Conservation (phyloP, 2,329 filamentous ascomycete genomes). For the Xylaria sp. region DNA sequence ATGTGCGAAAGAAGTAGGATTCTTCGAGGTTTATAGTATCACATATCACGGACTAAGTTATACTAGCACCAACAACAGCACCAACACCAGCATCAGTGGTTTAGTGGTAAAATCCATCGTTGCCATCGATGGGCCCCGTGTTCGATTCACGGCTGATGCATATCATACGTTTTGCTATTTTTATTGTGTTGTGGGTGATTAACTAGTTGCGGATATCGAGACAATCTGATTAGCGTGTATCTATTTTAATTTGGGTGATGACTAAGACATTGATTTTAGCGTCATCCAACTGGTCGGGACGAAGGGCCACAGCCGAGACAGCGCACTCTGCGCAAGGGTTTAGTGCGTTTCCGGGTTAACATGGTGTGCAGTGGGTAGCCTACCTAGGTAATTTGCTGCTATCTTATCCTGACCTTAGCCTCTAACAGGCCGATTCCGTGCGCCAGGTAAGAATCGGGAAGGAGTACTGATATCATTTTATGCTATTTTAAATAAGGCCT, state of each 20-base stretch:
- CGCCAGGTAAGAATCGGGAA: neutral
- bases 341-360: neutral
- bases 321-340: no score
- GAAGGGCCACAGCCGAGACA: no score
- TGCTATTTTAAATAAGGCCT: neutral
- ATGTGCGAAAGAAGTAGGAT: neutral
- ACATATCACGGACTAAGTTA: no score
- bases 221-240: no score
- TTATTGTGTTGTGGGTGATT: no score
- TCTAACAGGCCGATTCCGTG: neutral
- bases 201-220: no score
- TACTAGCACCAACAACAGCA: no score
- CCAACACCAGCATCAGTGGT: slow-evolving; percentile 57
- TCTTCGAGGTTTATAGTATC: no score
- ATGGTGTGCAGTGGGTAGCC: neutral
- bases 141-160: slow-evolving; percentile 58
- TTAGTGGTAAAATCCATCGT: slow-evolving; percentile 65
- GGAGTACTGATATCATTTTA: neutral
- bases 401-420: neutral
- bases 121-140: slow-evolving; percentile 62
- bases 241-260: no score
- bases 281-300: no score
- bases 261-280: no score
- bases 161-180: no score
- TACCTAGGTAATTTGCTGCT: neutral